A percentile compares a stretch with the other conserved stretches of the same genome.
Evolutionary conservation across 1,284 basidiomycete genomes (phyloP).

Genomic region (Tylopilus orsonianus): DNA sequence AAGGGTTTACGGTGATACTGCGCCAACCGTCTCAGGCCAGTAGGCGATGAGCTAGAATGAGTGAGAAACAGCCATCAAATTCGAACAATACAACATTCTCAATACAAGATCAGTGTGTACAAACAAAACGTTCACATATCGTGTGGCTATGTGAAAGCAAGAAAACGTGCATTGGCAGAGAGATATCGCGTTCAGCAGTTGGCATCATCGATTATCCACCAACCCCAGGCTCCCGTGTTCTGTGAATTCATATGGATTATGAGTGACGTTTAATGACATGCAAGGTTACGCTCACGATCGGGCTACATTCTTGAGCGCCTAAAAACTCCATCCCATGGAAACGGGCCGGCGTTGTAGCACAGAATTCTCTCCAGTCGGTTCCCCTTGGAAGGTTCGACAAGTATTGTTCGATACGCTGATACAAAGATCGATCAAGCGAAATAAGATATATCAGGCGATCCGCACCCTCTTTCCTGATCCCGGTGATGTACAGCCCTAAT

Average conservation of each 20-base stretch:
- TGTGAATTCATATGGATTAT: background rate
- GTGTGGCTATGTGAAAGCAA: too few species aligned
- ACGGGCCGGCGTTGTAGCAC: constrained; percentile 30
- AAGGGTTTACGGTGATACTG: too few species aligned
- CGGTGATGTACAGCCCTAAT: constrained; percentile 26
- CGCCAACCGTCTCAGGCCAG: too few species aligned
- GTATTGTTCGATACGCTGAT: constrained; percentile 24
- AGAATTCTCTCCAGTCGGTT: constrained; percentile 31
- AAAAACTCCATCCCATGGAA: constrained; percentile 25
- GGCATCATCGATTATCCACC: constrained; percentile 13
- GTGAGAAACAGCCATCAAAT: too few species aligned
- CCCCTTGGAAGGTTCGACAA: constrained; percentile 27
- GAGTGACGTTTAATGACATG: background rate
- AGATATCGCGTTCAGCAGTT: constrained; percentile 14
- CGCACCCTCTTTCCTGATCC: constrained; percentile 26
- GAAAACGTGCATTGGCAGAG: too few species aligned
- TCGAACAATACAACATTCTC: too few species aligned
- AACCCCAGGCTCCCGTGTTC: constrained; percentile 15
- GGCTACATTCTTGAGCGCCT: constrained; percentile 27
- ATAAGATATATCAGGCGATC: too few species aligned
- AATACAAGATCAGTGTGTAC: too few species aligned
- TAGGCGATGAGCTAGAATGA: too few species aligned
- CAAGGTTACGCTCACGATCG: background rate
- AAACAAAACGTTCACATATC: too few species aligned
- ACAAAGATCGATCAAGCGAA: background rate